These are phyloP conservation scores for Cutaneotrichosporon cyanovorans DNA, from an alignment of 1,284 basidiomycete species.

Conservation along the genomic window DNA sequence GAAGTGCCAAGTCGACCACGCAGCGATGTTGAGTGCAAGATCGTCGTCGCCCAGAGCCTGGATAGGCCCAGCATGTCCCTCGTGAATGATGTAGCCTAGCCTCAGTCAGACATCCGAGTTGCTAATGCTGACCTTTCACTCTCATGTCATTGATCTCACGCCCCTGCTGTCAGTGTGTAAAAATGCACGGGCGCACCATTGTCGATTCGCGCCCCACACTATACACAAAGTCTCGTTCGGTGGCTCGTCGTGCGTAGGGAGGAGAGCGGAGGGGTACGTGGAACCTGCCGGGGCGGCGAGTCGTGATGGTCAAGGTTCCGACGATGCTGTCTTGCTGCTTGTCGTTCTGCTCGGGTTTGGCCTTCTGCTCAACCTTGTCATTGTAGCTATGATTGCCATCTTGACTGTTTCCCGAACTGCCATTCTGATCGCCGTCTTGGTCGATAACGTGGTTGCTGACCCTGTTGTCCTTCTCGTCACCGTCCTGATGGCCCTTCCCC, in stretches of 20 bases:
- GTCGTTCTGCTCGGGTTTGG: too few species aligned
- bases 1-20: slow-evolving; percentile 19
- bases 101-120: neutral
- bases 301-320: slow-evolving; percentile 14
- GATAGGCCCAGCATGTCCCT: slow-evolving; percentile 18
- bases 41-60: slow-evolving; percentile 6
- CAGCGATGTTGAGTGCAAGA: slow-evolving; percentile 6
- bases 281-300: slow-evolving; percentile 17
- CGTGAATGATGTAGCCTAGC: slow-evolving; percentile 17
- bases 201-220: slow-evolving; percentile 6
- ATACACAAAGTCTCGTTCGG: slow-evolving; percentile 21
- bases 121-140: slow-evolving; percentile 4
- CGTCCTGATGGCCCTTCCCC: too few species aligned
- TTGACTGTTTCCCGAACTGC: too few species aligned
- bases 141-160: slow-evolving; percentile 13
- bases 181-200: neutral
- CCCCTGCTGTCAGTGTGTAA: neutral
- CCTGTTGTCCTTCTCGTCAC: too few species aligned
- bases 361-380: too few species aligned
- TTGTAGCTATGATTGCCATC: too few species aligned
- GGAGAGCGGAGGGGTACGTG: slow-evolving; percentile 6
- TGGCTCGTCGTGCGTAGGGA: slow-evolving; percentile 10
- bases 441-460: too few species aligned
- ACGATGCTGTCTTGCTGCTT: neutral
- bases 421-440: too few species aligned